These are phyloP conservation scores for Suhomyces prunicola DNA, from an alignment of 805 yeast species.

Conservation along the genomic window DNA sequence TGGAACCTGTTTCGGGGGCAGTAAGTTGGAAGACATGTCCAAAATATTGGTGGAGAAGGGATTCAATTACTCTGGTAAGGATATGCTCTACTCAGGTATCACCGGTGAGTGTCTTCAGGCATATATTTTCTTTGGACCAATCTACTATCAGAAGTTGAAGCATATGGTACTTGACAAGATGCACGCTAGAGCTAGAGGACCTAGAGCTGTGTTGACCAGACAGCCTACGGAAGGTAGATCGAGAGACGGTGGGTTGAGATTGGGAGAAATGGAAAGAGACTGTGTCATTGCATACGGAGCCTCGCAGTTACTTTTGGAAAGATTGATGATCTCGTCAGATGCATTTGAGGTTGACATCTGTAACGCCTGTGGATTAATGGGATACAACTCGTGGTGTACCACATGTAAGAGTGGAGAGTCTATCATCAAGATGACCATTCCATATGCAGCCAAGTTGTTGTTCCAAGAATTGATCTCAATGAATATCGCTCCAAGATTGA, in stretches of 20 bases:
- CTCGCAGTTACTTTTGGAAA: slow-evolving; percentile 85
- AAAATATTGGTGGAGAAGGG: slow-evolving; percentile 86
- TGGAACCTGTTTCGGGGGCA: slow-evolving; percentile 98
- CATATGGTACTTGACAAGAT: slow-evolving; percentile 98
- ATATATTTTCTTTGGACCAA: slow-evolving; percentile 97
- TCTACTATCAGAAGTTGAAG: slow-evolving; percentile 95
- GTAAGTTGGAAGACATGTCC: slow-evolving; percentile 94
- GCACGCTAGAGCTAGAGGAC: slow-evolving; percentile 99
- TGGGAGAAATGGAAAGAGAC: slow-evolving; percentile 99
- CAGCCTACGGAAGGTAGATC: slow-evolving; percentile 99
- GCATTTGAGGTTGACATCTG: slow-evolving; percentile 97
- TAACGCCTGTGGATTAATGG: slow-evolving; percentile 93
- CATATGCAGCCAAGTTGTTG: slow-evolving; percentile 95
- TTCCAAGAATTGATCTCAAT: slow-evolving; percentile 97
- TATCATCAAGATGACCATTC: slow-evolving; percentile 91
- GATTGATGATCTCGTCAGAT: slow-evolving; percentile 95
- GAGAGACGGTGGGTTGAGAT: slow-evolving; percentile 96
- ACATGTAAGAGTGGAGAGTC: slow-evolving; percentile 86
- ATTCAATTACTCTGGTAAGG: slow-evolving; percentile 92
- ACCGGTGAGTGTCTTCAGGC: slow-evolving; percentile 98
- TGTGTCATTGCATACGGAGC: slow-evolving; percentile 99
- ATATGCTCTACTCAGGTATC: slow-evolving; percentile 94
- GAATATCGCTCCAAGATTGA: slow-evolving; percentile 97
- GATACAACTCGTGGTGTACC: slow-evolving; percentile 97
- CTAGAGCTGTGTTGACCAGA: slow-evolving; percentile 94